These are phyloP conservation scores for Acmispon strigosus DNA, from an alignment of 306 rosid genomes.

Conservation along the genomic window DNA sequence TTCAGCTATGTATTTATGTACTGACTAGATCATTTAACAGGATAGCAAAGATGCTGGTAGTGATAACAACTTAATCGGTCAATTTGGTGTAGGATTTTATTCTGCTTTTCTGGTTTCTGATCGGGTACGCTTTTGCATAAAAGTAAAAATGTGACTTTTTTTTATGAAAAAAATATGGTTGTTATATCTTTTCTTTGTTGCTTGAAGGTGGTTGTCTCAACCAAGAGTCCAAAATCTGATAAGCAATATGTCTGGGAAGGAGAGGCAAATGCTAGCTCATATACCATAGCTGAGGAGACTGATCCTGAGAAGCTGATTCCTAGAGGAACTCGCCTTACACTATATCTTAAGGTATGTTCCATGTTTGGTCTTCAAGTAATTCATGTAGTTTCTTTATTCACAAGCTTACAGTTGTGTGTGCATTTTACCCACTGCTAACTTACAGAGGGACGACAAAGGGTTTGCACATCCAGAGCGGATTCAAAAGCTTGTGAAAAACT, in stretches of 20 bases:
- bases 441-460: slow-evolving; percentile 82
- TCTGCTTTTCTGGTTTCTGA: slow-evolving; percentile 89
- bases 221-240: slow-evolving; percentile 89
- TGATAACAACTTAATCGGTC: slow-evolving; percentile 89
- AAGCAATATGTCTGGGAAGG: slow-evolving; percentile 97
- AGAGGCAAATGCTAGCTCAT: slow-evolving; percentile 93
- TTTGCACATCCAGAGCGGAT: slow-evolving; percentile 89
- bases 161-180: not conserved
- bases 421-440: not conserved
- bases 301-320: slow-evolving; percentile 76
- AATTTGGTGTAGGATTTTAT: slow-evolving; percentile 95
- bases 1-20: not conserved
- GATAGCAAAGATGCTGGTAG: slow-evolving; percentile 86
- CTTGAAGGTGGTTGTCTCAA: slow-evolving; percentile 79
- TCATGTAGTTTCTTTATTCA: not conserved
- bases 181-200: slow-evolving; percentile 14
- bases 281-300: slow-evolving; percentile 82
- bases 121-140: slow-evolving; percentile 42
- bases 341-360: slow-evolving; percentile 64
- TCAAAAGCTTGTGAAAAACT: slow-evolving; percentile 84
- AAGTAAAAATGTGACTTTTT: not conserved
- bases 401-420: slow-evolving; percentile 6
- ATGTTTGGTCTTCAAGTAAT: not conserved
- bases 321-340: slow-evolving; percentile 84
- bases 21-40: slow-evolving; percentile 41